These are phyloP conservation scores for Plectosphaerella plurivora DNA, from an alignment of 2,329 filamentous ascomycete genomes.

Conservation along the genomic window DNA sequence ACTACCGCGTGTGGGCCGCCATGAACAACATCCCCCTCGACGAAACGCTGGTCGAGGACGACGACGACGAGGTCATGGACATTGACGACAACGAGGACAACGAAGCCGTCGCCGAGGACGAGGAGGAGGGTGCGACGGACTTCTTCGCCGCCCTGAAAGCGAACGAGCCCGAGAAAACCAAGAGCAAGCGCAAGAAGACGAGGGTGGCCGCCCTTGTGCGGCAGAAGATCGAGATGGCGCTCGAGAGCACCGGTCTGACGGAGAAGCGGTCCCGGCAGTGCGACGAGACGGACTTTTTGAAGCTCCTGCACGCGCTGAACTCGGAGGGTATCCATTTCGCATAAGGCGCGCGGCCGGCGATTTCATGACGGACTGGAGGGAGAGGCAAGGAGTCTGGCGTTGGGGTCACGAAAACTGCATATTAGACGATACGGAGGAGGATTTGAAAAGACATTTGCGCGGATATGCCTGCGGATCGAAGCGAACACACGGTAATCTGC, in stretches of 20 bases:
- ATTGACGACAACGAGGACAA: conserved; percentile 39
- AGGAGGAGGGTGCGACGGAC: conserved; percentile 68
- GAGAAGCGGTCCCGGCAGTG: conserved; percentile 82
- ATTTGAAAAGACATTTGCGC: too few species aligned
- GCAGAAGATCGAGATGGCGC: conserved; percentile 79
- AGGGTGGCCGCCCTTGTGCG: conserved; percentile 78
- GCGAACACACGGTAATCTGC: too few species aligned
- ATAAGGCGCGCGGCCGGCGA: conserved; percentile 29
- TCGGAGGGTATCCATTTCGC: conserved; percentile 90
- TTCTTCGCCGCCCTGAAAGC: conserved; percentile 71
- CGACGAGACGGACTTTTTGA: conserved; percentile 89
- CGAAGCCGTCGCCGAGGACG: conserved; percentile 43
- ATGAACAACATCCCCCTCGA: conserved; percentile 78
- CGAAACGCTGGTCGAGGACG: conserved; percentile 47
- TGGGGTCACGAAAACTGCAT: conserved; percentile 8
- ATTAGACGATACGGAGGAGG: too few species aligned
- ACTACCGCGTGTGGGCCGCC: conserved; percentile 87
- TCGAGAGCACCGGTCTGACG: conserved; percentile 75
- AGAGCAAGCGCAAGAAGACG: conserved; percentile 70
- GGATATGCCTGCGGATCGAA: too few species aligned
- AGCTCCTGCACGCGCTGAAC: conserved; percentile 77
- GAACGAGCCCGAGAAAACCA: conserved; percentile 48
- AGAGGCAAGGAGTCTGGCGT: conserved; percentile 6
- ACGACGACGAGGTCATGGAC: conserved; percentile 32
- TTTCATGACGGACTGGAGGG: neutral